Percentiles rank a stretch among this genome's conserved stretches.
Evolutionary conservation across 306 rosid genomes (phyloP).

Genomic region (Cicer chorassanicum): DNA sequence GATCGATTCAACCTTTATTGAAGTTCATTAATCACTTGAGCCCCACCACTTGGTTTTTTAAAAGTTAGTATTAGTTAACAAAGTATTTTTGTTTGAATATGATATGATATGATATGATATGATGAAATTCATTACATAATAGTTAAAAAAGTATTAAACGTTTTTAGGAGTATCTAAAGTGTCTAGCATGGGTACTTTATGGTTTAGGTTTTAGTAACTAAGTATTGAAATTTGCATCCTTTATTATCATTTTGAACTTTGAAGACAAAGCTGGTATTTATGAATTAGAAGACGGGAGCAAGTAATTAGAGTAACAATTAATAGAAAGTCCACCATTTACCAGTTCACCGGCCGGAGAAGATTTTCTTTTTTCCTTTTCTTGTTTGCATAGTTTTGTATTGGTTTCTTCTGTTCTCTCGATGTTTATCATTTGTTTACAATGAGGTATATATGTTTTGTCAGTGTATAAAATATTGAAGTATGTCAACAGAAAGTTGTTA

Average conservation of each 20-base stretch:
- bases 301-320: background rate
- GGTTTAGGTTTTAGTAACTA: background rate
- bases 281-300: background rate
- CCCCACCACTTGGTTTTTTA: too few relatives aligned
- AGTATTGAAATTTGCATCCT: background rate
- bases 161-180: background rate
- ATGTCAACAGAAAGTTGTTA: background rate
- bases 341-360: too few relatives aligned
- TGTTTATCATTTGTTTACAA: conserved; percentile 14
- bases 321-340: background rate
- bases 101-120: too few relatives aligned
- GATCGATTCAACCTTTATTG: too few relatives aligned
- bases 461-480: too few relatives aligned
- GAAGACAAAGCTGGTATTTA: background rate
- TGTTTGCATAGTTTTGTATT: background rate
- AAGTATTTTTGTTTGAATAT: too few relatives aligned
- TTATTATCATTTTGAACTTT: background rate
- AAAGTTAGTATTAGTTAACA: background rate
- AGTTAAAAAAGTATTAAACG: background rate
- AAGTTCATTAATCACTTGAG: too few relatives aligned
- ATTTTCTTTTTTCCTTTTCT: background rate
- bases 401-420: conserved; percentile 8
- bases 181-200: background rate
- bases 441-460: background rate
- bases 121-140: background rate